Conservation (phyloP, 2,329 filamentous ascomycete genomes). For the Exophiala spinifera region DNA sequence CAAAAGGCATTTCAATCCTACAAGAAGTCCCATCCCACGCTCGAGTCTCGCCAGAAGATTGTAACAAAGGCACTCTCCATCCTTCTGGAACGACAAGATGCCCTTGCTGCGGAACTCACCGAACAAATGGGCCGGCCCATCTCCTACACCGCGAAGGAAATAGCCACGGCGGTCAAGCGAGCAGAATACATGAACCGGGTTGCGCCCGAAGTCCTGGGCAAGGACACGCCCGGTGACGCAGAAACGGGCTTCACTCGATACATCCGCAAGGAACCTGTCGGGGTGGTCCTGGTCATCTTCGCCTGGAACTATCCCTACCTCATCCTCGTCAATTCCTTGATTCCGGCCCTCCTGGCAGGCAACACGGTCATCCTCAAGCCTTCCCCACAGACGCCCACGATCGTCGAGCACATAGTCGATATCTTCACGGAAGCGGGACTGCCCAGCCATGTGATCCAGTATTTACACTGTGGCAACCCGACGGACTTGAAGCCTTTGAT, state of each 20-base stretch:
- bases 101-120: constrained; percentile 78
- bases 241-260: constrained; percentile 89
- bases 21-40: constrained; percentile 70
- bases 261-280: constrained; percentile 82
- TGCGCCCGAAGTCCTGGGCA: constrained; percentile 67
- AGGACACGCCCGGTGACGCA: constrained; percentile 75
- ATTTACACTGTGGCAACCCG: constrained; percentile 83
- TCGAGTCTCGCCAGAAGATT: constrained; percentile 74
- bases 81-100: constrained; percentile 69
- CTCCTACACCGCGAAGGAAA: constrained; percentile 76
- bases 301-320: constrained; percentile 98
- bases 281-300: constrained; percentile 84
- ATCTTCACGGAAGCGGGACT: constrained; percentile 78
- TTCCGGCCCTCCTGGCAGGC: constrained; percentile 85
- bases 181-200: constrained; percentile 84
- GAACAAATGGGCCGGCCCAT: constrained; percentile 96
- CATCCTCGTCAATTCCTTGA: constrained; percentile 85
- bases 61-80: constrained; percentile 74
- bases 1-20: constrained; percentile 73
- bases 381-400: constrained; percentile 89
- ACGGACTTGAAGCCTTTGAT: constrained; percentile 74
- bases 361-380: constrained; percentile 93
- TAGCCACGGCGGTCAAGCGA: constrained; percentile 79
- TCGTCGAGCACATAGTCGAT: constrained; percentile 76
- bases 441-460: constrained; percentile 79